A percentile compares a stretch with the other conserved stretches of the same genome.
Evolutionary conservation across 2,329 filamentous ascomycete species (phyloP).

Genomic region (Trichoderma endophyticum): DNA sequence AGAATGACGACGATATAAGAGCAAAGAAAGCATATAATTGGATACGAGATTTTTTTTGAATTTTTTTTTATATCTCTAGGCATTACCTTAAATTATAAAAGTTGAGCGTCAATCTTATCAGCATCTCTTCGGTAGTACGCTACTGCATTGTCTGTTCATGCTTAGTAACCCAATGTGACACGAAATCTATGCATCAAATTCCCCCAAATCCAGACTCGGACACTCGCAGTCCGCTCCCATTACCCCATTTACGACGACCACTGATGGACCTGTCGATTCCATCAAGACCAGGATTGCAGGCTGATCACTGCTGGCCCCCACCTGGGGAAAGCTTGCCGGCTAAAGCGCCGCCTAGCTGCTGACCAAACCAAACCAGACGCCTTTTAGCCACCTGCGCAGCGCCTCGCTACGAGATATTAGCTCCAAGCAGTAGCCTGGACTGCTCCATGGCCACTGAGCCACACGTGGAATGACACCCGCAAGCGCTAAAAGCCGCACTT

Average conservation of each 20-base stretch:
- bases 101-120: not conserved
- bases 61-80: not conserved
- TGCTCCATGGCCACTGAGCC: slow-evolving; percentile 9
- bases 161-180: not conserved
- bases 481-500: slow-evolving; percentile 12
- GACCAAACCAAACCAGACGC: not conserved
- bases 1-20: not conserved
- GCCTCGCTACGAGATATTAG: not conserved
- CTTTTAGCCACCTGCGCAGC: not conserved
- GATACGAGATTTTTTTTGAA: not conserved
- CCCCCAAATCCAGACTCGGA: not conserved
- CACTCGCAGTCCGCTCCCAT: not conserved
- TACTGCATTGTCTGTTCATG: not conserved
- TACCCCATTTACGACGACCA: not conserved
- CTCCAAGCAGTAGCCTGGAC: not conserved
- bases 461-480: slow-evolving; percentile 5
- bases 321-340: slow-evolving; percentile 4
- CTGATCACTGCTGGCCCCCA: slow-evolving; percentile 6
- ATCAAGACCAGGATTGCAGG: not conserved
- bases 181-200: not conserved
- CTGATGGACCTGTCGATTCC: not conserved
- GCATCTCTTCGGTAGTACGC: not conserved
- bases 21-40: not conserved
- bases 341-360: slow-evolving; percentile 1
- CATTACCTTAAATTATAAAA: not conserved